Evolutionary conservation across 352 stramenopile species (phyloP), one percentile per base, ranked within the genome.

Genomic region (Globisporangium heterothallicum): DNA sequence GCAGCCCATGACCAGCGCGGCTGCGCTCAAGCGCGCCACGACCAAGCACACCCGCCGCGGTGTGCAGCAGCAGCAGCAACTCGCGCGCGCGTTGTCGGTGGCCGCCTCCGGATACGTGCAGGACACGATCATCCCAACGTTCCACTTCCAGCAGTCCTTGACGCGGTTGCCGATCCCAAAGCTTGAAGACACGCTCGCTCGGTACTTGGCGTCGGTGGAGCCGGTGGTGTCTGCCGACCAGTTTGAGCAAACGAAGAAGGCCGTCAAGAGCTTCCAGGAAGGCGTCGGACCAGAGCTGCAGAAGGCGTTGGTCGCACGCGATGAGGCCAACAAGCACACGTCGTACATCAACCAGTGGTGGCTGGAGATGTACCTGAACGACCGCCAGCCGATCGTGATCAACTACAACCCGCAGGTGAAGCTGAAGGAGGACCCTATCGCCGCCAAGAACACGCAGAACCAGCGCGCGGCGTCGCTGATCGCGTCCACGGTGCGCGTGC

Each of bases 291-390:
- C 75, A 6, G 52, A 83, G 19, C 69, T 96, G 18, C 86, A 96
- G 41, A 64, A 65, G 10, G 80, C 82, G 53, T 68, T 97, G 29
- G 58, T 95, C 19, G 78, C 66, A 6, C 70, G 80, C 22, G 87
- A 97, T 61, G 74, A 81, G 5, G 72, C 72, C 35, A 78, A 96
- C 64, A 73, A 69, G 54, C 74, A 95, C 68, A 95, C 88, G 66
- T 93, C 78, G 56, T 97, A 96, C 65, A 96, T 95, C 61, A 94
- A 95, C 71, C 73, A 94, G 56, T 95, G 86, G 84, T 97, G 88
- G 88, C 84, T 92, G 26, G 87, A 97, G 50, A 96, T 96, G 88
- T 97, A 97, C 68, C 58, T 97, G 36, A 74, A 48, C 18, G 85
- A 95, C 63, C 86, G 88, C 19, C 77, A 90, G 59, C 74, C 88